Evolutionary conservation across 2,329 filamentous ascomycete species (phyloP), one percentile per base, ranked within the genome.

Genomic region (Aspergillus fijiensis): DNA sequence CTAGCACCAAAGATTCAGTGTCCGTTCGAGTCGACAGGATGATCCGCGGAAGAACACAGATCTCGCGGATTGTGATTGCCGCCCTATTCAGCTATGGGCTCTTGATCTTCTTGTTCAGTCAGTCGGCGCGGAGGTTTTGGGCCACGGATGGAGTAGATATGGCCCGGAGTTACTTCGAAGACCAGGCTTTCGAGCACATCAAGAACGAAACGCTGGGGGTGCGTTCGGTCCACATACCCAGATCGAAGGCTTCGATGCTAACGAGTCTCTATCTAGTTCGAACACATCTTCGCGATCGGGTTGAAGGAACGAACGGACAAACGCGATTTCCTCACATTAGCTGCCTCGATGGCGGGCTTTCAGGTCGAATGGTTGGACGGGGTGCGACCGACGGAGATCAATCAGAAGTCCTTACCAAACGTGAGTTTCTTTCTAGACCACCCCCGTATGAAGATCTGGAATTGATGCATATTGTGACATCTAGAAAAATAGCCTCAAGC

Each of bases 241-340:
- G 16, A 25, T 1, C 4, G 2, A 1, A 0, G 19, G 11, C 16
- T 60, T 1, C 51, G 14, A 19, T 31, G 11, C 25, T 53, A 21
- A 31, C 2, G n/a, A 3, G n/a, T 9, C 2, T 10, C 7, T 14
- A 49, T 3, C 9, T 49, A 75, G 73, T 81, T 81, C 61, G 70
- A 81, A 55, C 77, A 78, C 51, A 71, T 82, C 29, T 80, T 81
- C 57, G 77, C 79, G 25, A 73, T 84, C 50, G 77, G 78, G 4
- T 70, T 84, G 10, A 77, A 80, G 4, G 74, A 78, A 47, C 74
- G 82, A 35, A 78, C 76, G 4, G 81, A 84, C 66, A 81, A 82
- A 63, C 76, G 79, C 53, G 82, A 84, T 73, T 78, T 76, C 3
- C 69, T 84, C 19, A 70, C 76, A 1, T 68, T 84, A 10, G 73